phyloP scores from a whole-genome alignment of 177 flowering plant species.

The Vitis hybrid region DNA sequence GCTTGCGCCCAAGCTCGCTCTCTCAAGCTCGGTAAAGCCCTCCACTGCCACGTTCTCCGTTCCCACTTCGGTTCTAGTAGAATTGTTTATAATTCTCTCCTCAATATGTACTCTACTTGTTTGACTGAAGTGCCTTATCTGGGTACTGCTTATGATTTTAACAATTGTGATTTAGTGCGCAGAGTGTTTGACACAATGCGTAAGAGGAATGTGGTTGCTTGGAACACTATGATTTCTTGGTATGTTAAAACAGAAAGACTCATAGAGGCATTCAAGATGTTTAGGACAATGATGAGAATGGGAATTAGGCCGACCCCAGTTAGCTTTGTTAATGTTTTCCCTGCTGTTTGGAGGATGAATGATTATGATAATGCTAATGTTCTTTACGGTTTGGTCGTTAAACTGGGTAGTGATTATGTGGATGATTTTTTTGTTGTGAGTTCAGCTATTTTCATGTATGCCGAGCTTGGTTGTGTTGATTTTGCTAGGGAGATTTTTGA shows the following conservation, averaged over 20 bases:
- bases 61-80: slow-evolving; percentile 45
- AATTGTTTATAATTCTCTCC: slow-evolving; percentile 73
- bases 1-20: slow-evolving; percentile 75
- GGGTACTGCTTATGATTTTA: neutral
- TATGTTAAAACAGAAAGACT: slow-evolving; percentile 54
- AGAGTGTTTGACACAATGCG: slow-evolving; percentile 63
- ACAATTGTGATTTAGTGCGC: slow-evolving; percentile 42
- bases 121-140: slow-evolving; percentile 12
- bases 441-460: slow-evolving; percentile 67
- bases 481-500: slow-evolving; percentile 62
- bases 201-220: slow-evolving; percentile 72
- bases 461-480: slow-evolving; percentile 61
- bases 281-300: slow-evolving; percentile 56
- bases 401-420: slow-evolving; percentile 52
- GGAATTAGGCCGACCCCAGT: slow-evolving; percentile 65
- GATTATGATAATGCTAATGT: slow-evolving; percentile 35
- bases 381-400: slow-evolving; percentile 70
- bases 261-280: slow-evolving; percentile 46
- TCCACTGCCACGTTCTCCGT: slow-evolving; percentile 73
- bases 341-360: slow-evolving; percentile 53
- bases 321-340: slow-evolving; percentile 80
- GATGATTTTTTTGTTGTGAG: slow-evolving; percentile 70
- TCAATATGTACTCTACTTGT: slow-evolving; percentile 80
- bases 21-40: slow-evolving; percentile 59
- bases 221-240: slow-evolving; percentile 87